phyloP scores from a whole-genome alignment of 1,284 basidiomycete species.

The Pterula multifida region DNA sequence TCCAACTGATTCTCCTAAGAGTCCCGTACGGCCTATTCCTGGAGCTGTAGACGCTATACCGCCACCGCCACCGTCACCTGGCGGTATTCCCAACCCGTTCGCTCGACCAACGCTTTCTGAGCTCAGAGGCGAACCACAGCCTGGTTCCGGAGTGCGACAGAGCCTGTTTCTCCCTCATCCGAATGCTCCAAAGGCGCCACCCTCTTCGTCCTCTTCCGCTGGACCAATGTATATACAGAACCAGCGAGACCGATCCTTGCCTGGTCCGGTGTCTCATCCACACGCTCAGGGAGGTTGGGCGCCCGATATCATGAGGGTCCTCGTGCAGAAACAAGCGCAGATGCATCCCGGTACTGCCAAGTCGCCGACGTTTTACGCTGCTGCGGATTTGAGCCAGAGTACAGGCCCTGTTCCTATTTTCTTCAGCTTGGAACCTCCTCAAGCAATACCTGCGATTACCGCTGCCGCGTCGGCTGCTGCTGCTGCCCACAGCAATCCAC shows the following conservation, averaged over 20 bases:
- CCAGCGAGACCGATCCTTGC: conserved; percentile 9
- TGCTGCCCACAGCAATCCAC: neutral
- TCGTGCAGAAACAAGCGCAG: neutral
- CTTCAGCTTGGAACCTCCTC: conserved; percentile 49
- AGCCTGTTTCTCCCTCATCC: conserved; percentile 62
- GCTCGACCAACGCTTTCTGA: conserved; percentile 20
- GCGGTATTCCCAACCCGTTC: conserved; percentile 1
- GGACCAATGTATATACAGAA: conserved; percentile 52
- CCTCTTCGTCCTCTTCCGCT: conserved; percentile 38
- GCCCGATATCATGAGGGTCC: neutral
- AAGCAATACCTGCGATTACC: conserved; percentile 1
- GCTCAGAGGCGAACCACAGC: conserved; percentile 17
- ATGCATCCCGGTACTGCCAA: neutral
- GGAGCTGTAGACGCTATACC: conserved; percentile 10
- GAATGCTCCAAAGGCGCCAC: conserved; percentile 39
- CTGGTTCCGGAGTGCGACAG: conserved; percentile 22
- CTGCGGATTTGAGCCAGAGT: conserved; percentile 56
- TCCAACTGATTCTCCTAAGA: conserved; percentile 1
- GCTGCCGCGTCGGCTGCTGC: neutral
- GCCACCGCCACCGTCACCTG: conserved; percentile 11
- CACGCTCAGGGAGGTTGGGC: neutral
- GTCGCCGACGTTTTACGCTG: conserved; percentile 10
- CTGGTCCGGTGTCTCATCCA: conserved; percentile 1
- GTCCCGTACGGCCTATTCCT: conserved; percentile 8
- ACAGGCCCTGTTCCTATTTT: conserved; percentile 52